These are phyloP conservation scores for Phoma herbarum DNA, from an alignment of 2,329 filamentous ascomycete genomes.

Conservation along the genomic window DNA sequence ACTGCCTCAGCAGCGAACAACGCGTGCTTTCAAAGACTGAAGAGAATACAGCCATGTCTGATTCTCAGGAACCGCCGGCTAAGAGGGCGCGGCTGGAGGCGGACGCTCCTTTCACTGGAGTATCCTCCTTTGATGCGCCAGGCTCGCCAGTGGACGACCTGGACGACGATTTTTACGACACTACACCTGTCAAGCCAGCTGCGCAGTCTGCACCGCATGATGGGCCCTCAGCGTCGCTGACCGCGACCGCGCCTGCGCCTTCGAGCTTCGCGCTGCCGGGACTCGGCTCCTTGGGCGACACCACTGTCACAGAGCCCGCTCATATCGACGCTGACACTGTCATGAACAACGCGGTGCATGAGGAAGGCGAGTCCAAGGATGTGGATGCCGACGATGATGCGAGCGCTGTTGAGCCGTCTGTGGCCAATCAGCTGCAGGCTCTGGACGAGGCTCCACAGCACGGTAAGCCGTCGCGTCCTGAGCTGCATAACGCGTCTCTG, in stretches of 20 bases:
- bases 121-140: constrained; percentile 47
- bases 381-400: constrained; percentile 41
- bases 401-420: constrained; percentile 30
- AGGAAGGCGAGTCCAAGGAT: constrained; percentile 49
- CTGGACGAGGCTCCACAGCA: constrained; percentile 37
- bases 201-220: constrained; percentile 30
- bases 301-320: constrained; percentile 31
- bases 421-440: constrained; percentile 34
- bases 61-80: constrained; percentile 51
- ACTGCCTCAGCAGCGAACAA: constrained; percentile 34
- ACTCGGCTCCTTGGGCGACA: constrained; percentile 44
- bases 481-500: constrained; percentile 33
- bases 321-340: constrained; percentile 28
- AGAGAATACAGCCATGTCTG: constrained; percentile 45
- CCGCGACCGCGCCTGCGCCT: constrained; percentile 36
- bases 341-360: constrained; percentile 32
- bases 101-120: constrained; percentile 49
- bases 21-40: constrained; percentile 39
- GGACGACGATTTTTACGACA: constrained; percentile 53
- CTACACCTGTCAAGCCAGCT: constrained; percentile 41
- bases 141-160: constrained; percentile 51
- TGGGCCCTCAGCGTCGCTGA: constrained; percentile 29
- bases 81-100: constrained; percentile 53
- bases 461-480: constrained; percentile 38
- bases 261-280: constrained; percentile 46